Conservation (phyloP, 352 stramenopile species). For the Globisporangium parvum region DNA sequence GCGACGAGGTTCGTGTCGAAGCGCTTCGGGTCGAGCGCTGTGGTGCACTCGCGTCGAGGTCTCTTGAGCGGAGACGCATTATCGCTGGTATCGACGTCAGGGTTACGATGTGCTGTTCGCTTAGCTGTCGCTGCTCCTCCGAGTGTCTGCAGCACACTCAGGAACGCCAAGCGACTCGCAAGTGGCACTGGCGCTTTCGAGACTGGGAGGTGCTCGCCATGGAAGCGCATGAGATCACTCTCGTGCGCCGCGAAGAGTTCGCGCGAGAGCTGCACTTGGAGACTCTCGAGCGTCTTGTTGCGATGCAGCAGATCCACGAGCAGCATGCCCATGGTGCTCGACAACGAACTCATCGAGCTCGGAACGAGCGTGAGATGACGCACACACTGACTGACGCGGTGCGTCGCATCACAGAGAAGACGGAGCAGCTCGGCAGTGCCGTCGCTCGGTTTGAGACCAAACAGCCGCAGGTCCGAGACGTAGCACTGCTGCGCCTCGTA, state of each 20-base stretch:
- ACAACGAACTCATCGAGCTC: neutral
- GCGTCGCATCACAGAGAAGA: neutral
- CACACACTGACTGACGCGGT: neutral
- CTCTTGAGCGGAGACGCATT: neutral
- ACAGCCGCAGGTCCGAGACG: neutral
- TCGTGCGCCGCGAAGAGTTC: neutral
- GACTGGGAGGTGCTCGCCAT: neutral
- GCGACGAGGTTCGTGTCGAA: slow-evolving; percentile 7
- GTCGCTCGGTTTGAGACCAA: neutral
- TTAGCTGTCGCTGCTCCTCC: neutral
- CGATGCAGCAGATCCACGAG: slow-evolving; percentile 1
- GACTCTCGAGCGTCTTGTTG: slow-evolving; percentile 5
- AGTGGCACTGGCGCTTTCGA: slow-evolving; percentile 1
- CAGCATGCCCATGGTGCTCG: neutral
- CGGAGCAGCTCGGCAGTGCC: neutral
- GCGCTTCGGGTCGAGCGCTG: neutral
- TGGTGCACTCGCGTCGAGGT: neutral
- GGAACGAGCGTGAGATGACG: neutral
- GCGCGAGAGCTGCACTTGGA: slow-evolving; percentile 4
- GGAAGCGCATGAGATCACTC: slow-evolving; percentile 1
- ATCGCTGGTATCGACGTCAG: neutral
- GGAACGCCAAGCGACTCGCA: neutral
- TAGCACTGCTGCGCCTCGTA: neutral
- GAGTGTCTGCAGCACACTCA: slow-evolving; percentile 3
- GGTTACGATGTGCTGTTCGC: too few relatives aligned